Evolutionary conservation across 208 protist species (phyloP), one percentile per base, ranked within the genome.

Genomic region (Leishmania lainsoni): DNA sequence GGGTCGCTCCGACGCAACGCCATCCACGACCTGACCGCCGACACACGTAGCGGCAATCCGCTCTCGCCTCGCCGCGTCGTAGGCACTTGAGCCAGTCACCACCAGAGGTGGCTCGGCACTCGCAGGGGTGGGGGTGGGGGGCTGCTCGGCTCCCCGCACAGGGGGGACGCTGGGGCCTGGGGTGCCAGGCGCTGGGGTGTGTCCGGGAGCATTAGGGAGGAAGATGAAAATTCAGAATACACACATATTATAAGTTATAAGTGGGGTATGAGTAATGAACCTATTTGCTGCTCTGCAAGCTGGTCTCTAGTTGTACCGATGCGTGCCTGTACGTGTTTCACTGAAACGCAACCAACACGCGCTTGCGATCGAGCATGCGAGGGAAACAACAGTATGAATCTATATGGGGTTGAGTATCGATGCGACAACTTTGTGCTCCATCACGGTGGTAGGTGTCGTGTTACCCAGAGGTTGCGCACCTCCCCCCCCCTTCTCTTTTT

Each of bases 91-190:
- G 42, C 61, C 54, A 0, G 26, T 3, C 65, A 69, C 5, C 9
- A 75, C 32, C 39, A 35, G n/a, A 70, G 84, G 78, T 6, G 89
- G 90, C 59, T 91, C 85, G 39, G 70, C 80, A 52, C 93, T 95
- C 16, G 93, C 87, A 35, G 93, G 8, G 58, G 54, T 26, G 17
- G 16, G 26, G 22, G 56, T 5, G 56, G 26, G 56, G n/a, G 56
- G 26, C 56, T 14, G 58, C 26, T 12, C 3, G 58, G 8, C 58
- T 32, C 26, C 58, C 26, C 26, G 8, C 26, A n/a, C 58, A 63
- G 58, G 32, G 58, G 3, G 58, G 26, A 32, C 58, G 29, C 58
- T 63, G 26, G 26, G 0, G 2, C 26, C 26, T 63, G 58, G 58
- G 26, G 29, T 63, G 0, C 58, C 2, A 10, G 2, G 4, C 58